Evolutionary conservation across 2,329 filamentous ascomycete species (phyloP), one percentile per base, ranked within the genome.

Genomic region (Colletotrichum sp.): DNA sequence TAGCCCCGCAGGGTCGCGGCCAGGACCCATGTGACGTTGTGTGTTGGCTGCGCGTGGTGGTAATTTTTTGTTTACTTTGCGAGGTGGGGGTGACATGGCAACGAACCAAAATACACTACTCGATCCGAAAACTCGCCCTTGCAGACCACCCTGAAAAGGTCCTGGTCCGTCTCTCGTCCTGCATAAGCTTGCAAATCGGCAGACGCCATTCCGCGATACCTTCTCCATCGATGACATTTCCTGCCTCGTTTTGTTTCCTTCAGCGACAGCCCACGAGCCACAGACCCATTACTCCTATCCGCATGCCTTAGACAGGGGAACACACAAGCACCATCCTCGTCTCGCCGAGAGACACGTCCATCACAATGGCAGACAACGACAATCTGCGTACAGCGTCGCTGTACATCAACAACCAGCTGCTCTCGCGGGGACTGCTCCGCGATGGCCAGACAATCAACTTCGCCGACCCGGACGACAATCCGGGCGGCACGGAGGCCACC

Each of bases 381-480:
- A 93, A 92, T 79, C 85, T 93, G 58, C 88, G 88, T 73, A 92
- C 91, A 78, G 92, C 92, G 16, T 93, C 92, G 82, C 86, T 91
- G 82, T 93, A 93, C 82, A 92, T 94, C 85, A 93, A 93, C 84
- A 93, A 93, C 80, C 91, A 93, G 80, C 87, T 94, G 57, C 86
- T 93, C 15, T 92, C 91, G 6, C 86, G 92, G 73, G 92, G 92
- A 5, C 85, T 94, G 12, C 82, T 93, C 29, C 88, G 90, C 77
- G 91, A 93, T 89, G 91, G 93, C 77, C 91, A 93, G 78, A 87
- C 86, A 55, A 94, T 99, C 83, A 93, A 98, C 82, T 99, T 99
- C 82, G 92, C 94, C 74, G 87, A 91, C 75, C 93, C 94, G 11
- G 90, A 90, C 67, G 87, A 90, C 76, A 89, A 88, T 73, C 90